Base-by-base conservation (phyloP, 305 asterid species). In the Lippia alba region DNA sequence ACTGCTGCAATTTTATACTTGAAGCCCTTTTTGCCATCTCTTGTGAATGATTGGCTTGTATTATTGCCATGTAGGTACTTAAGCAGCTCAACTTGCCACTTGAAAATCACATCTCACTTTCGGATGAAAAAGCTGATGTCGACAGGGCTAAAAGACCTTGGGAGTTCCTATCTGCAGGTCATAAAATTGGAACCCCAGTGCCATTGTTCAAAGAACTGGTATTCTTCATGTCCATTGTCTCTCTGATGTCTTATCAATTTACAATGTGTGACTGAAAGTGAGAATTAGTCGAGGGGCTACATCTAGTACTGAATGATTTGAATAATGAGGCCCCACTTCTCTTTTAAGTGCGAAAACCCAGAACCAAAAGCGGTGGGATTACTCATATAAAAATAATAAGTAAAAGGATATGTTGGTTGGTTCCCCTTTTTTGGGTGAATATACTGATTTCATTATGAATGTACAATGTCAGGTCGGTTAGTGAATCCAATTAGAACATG, bases 141-240 rank as follows among this genome's bases (percentile, higher is more conserved):
- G 95, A 87, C 75, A 90, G 80, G 84, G 86, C 88, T 58, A 90
- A 77, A 79, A 88, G 85, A 60, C 99, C 96, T 39, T 94, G 98
- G 99, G 88, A 85, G 71, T 57, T 91, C 69, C 64, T 94, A 65
- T 87, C 94, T 53, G 86, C 89, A 20, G 96, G 97, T 77, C 97
- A 94, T 76, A 82, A 73, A 78, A 90, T 94, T 78, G 99, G 97
- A 81, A 88, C 84, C 3, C 96, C 97, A 4, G 79, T 77, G 54
- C 95, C 97, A 49, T 80, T 94, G 82, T 94, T 94, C 78, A 84
- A 68, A 76, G 96, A 90, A 81, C 74, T 94, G 96, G 97, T 94
- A 88, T 66, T 79, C 49, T 66, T 67, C 59, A 15, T 70, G 48
- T 20, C 54, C 14, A 6, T 44, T 57, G 17, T 71, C 18, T 40